phyloP scores from a whole-genome alignment of 768 basidiomycete genomes.

The Tulasnella sp. region DNA sequence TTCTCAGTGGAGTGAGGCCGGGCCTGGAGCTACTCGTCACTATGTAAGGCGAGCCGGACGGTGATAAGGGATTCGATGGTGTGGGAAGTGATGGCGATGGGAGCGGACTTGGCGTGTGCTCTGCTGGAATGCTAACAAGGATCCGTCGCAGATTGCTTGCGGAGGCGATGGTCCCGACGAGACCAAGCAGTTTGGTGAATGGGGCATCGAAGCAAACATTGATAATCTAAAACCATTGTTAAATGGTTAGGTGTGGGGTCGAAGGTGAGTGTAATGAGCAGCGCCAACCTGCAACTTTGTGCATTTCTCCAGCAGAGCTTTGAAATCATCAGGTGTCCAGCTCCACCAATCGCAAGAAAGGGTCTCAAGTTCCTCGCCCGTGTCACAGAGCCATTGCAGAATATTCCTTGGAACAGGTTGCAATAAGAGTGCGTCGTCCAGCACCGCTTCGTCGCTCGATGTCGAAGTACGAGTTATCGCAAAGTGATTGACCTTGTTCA shows the following conservation, averaged over 20 bases:
- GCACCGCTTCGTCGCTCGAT: slow-evolving; percentile 20
- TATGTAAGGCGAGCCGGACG: slow-evolving; percentile 26
- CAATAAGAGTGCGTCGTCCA: slow-evolving; percentile 28
- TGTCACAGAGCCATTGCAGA: slow-evolving; percentile 23
- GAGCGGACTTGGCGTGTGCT: slow-evolving; percentile 28
- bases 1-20: neutral
- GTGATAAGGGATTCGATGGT: slow-evolving; percentile 27
- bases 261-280: neutral
- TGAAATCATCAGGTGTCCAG: slow-evolving; percentile 28
- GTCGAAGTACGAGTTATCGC: slow-evolving; percentile 25
- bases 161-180: slow-evolving; percentile 28
- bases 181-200: slow-evolving; percentile 29
- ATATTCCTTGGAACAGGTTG: slow-evolving; percentile 29
- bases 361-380: slow-evolving; percentile 22
- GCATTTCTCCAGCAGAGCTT: slow-evolving; percentile 29
- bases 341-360: slow-evolving; percentile 36
- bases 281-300: slow-evolving; percentile 25
- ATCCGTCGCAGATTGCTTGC: slow-evolving; percentile 27
- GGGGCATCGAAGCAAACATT: slow-evolving; percentile 31
- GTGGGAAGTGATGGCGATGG: slow-evolving; percentile 23
- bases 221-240: slow-evolving; percentile 21
- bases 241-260: neutral
- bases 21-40: slow-evolving; percentile 10
- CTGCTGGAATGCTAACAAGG: slow-evolving; percentile 26
- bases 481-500: slow-evolving; percentile 24